A percentile compares a stretch with the other conserved stretches of the same genome.
Conservation (phyloP, 1,284 basidiomycete species). For the Polyporus tsugae region DNA sequence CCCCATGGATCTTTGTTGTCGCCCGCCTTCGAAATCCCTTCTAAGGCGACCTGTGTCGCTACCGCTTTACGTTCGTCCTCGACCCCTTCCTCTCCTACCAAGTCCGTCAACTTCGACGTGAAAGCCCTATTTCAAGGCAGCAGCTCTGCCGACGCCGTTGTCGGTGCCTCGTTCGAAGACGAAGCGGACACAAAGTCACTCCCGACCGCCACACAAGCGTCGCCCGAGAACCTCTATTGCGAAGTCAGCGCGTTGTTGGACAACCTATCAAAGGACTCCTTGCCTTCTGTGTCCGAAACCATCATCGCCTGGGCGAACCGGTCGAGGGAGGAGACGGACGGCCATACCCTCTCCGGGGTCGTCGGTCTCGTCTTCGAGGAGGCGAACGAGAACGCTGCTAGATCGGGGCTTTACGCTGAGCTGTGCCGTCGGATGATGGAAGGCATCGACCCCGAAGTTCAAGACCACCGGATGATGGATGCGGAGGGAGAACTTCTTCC, state of each 20-base stretch:
- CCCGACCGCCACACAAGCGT: neutral
- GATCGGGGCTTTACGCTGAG: constrained; percentile 24
- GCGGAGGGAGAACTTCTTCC: constrained; percentile 83
- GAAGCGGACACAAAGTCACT: neutral
- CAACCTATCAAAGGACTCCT: constrained; percentile 96
- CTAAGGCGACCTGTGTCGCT: neutral
- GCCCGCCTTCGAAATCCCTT: neutral
- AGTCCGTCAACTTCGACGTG: neutral
- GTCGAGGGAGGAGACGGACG: constrained; percentile 90
- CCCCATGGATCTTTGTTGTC: neutral
- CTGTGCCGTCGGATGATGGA: constrained; percentile 65
- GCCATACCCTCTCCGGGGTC: constrained; percentile 91
- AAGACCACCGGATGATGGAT: constrained; percentile 84
- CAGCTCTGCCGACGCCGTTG: neutral
- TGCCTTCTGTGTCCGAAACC: constrained; percentile 76
- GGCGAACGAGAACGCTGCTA: constrained; percentile 63
- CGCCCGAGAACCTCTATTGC: constrained; percentile 85
- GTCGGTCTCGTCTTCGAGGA: constrained; percentile 96
- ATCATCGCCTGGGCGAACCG: constrained; percentile 88
- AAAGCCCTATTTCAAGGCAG: neutral
- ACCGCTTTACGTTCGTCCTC: neutral
- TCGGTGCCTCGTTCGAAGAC: neutral
- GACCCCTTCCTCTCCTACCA: neutral
- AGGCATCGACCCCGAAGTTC: constrained; percentile 81
- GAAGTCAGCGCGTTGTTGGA: constrained; percentile 94